Base-by-base conservation (phyloP, 2,329 filamentous ascomycete genomes). In the Penicillium sp. region DNA sequence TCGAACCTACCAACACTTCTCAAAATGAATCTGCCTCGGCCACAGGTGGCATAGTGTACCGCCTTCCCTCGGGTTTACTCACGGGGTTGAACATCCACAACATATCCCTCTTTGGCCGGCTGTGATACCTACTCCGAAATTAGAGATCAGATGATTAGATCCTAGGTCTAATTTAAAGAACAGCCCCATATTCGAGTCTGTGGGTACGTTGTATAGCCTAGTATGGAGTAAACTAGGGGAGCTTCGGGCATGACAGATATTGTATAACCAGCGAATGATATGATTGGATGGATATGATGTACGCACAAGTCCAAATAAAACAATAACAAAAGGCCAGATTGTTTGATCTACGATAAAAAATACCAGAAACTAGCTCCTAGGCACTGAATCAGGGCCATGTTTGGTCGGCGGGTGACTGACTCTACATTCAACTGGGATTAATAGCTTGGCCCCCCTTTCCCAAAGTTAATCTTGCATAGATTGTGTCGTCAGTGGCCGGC, bases 401-500 rank as follows among this genome's bases (percentile, higher is more conserved):
- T 33, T n/a, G 41, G 36, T 39, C 25, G 38, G 43, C 29, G 44
- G 35, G 42, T 39, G 33, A 41, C 21, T 53, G 49, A 44, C 39
- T 55, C 25, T 8, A 39, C 19, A 31, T 35, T 21, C 41, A 3
- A 39, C 31, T 44, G 6, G 13, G 49, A 27, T 29, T 5, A 10
- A 39, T 31, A 39, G 35, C 49, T 44, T 52, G 35, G 44, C 45
- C 53, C 50, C 50, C 50, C 42, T 23, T 44, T 53, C 33, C n/a
- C 9, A 49, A 60, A 64, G 56, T 51, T 49, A 62, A 65, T 59
- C 64, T 64, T 61, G 64, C 63, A 57, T 62, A 39, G 57, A 55
- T 61, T 58, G 53, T 60, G 41, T 45, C 43, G 19, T 33, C 6
- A 31, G 52, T 53, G 44, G 49, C 44, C 31, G 42, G 17, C 25